Evolutionary conservation across 2,329 filamentous ascomycete species (phyloP).

Genomic region (Verticillium tricorpus): DNA sequence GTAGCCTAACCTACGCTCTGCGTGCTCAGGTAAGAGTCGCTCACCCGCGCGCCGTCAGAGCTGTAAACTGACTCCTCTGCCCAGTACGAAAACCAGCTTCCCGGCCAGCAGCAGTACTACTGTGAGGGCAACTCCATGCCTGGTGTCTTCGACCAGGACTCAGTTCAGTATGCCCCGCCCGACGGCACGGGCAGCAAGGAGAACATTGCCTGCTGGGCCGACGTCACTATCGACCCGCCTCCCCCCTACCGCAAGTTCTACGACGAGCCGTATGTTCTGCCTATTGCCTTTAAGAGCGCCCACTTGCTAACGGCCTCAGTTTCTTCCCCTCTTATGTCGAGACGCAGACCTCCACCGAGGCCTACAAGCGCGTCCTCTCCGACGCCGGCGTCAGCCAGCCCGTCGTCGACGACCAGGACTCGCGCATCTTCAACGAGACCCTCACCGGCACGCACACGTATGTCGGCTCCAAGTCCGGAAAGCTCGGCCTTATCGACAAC

Average conservation of each 20-base stretch:
- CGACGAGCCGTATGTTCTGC: neutral
- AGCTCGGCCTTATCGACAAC: conserved; percentile 27
- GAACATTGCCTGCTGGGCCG: conserved; percentile 25
- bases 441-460: conserved; percentile 22
- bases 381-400: conserved; percentile 25
- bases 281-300: neutral
- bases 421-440: conserved; percentile 26
- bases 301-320: neutral
- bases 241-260: conserved; percentile 25
- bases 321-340: conserved; percentile 25
- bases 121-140: conserved; percentile 27
- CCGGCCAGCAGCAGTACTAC: conserved; percentile 26
- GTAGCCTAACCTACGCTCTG: conserved; percentile 20
- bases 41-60: too few relatives aligned
- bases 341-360: conserved; percentile 24
- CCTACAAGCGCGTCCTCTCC: conserved; percentile 28
- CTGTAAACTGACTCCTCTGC: neutral
- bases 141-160: conserved; percentile 21
- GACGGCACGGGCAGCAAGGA: conserved; percentile 15
- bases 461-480: conserved; percentile 21
- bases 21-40: conserved; percentile 13
- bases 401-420: conserved; percentile 24
- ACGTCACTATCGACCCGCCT: conserved; percentile 19
- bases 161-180: conserved; percentile 18
- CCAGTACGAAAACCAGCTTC: conserved; percentile 24